phyloP scores from a whole-genome alignment of 805 yeast species.

The Wickerhamiella brachini region DNA sequence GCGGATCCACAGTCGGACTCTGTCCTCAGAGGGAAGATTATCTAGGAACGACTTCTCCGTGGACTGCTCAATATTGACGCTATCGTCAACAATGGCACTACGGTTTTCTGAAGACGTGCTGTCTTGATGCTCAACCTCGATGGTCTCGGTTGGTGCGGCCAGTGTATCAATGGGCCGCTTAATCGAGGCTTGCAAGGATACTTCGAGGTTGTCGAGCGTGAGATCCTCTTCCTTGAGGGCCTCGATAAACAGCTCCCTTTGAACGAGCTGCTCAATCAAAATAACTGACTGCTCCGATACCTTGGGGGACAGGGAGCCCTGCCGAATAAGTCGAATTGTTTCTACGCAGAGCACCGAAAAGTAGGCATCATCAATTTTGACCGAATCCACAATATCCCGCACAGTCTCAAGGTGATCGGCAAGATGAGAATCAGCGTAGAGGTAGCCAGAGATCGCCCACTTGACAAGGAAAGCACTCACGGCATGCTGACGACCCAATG shows the following conservation, averaged over 20 bases:
- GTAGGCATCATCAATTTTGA: not conserved
- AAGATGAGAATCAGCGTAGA: constrained; percentile 27
- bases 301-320: constrained; percentile 8
- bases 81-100: constrained; percentile 8
- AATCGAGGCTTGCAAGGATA: constrained; percentile 55
- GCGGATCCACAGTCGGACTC: constrained; percentile 16
- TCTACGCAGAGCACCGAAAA: not conserved
- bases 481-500: constrained; percentile 19
- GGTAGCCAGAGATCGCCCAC: constrained; percentile 31
- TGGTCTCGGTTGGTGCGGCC: not conserved
- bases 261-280: constrained; percentile 7
- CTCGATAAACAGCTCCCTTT: constrained; percentile 10
- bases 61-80: constrained; percentile 13
- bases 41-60: constrained; percentile 11
- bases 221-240: constrained; percentile 5
- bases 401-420: constrained; percentile 10
- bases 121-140: not conserved
- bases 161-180: constrained; percentile 10
- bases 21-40: constrained; percentile 7
- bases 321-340: not conserved
- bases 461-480: constrained; percentile 33
- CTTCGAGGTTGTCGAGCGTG: constrained; percentile 35
- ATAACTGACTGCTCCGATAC: constrained; percentile 6
- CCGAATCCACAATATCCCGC: constrained; percentile 8
- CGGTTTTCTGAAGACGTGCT: not conserved